Evolutionary conservation across 495 filamentous ascomycete species (phyloP), one percentile per base, ranked within the genome.

Genomic region (Tuber brumale): DNA sequence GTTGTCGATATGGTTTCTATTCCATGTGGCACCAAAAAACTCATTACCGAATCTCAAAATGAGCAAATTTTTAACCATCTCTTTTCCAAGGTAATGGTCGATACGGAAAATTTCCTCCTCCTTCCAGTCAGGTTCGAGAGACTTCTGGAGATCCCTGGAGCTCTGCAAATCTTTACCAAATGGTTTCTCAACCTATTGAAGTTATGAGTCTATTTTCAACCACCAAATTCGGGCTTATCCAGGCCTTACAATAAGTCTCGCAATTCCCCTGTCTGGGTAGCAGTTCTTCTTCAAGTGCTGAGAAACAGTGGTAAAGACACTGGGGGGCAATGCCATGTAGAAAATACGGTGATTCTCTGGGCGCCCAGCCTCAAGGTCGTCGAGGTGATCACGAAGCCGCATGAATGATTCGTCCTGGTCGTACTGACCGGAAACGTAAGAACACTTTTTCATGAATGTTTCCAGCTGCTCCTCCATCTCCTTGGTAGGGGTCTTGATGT

Each of bases 11-110:
- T 99, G 95, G 84, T 97, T 94, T 75, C 95, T 90, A 87, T 97
- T 98, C 96, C 96, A 99, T 74, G 95, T 98, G 70, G 96, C 96
- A 74, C 94, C 94, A 81, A 99, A 96, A 88, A 99, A 98, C 82
- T 97, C 94, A 86, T 99, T 99, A 79, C 95, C 96, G 84, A 99
- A 99, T 80, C 96, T 89, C 77, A 99, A 90, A 80, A 99, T 97
- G 73, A 99, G 89, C 82, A 99, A 96, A 85, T 99, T 99, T 89
- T 99, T 99, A 74, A 99, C 96, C 96, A 99, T 99, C 87, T 99
- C 96, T 89, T 99, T 99, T 80, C 96, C 96, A 61, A 99, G 89
- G 84, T 99, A 99, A 86, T 99, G 96, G 85, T 99, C 96, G 83
- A 99, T 99, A 82, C 96, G 95, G 90, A 96, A 99, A 80, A 98